phyloP scores from a whole-genome alignment of 1,139 yeast species.

The Saccharomycopsis phalli region DNA sequence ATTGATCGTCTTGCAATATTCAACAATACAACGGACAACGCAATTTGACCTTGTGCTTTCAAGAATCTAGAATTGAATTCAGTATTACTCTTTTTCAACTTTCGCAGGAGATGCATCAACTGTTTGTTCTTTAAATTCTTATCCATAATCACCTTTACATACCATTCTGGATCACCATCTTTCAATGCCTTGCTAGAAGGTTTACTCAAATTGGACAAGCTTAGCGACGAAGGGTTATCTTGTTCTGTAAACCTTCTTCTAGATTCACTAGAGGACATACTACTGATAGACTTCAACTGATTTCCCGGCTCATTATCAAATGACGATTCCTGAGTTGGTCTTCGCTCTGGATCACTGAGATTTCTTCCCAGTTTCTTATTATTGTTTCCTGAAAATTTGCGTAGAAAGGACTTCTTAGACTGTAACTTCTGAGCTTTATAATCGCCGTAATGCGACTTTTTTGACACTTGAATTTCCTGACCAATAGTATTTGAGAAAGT shows the following conservation, averaged over 20 bases:
- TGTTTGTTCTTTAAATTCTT: slow-evolving; percentile 13
- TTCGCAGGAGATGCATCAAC: slow-evolving; percentile 10
- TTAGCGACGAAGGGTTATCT: slow-evolving; percentile 14
- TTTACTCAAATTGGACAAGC: slow-evolving; percentile 6
- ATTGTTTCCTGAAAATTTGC: slow-evolving; percentile 13
- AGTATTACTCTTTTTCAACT: slow-evolving; percentile 8
- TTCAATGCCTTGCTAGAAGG: slow-evolving; percentile 5
- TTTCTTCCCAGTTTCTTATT: slow-evolving; percentile 1
- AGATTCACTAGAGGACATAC: slow-evolving; percentile 8
- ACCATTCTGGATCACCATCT: slow-evolving; percentile 20
- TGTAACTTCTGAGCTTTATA: slow-evolving; percentile 6
- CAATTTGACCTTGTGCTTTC: slow-evolving; percentile 18
- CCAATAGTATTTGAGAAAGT: slow-evolving; percentile 9
- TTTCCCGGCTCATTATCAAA: not conserved
- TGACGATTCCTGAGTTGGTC: too few species aligned
- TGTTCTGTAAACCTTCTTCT: not conserved
- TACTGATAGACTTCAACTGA: slow-evolving; percentile 5
- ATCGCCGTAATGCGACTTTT: not conserved
- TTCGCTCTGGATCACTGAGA: slow-evolving; percentile 4
- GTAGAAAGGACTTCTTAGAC: slow-evolving; percentile 17
- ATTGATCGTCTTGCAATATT: slow-evolving; percentile 15
- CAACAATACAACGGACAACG: slow-evolving; percentile 12
- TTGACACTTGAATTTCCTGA: slow-evolving; percentile 16
- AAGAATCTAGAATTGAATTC: slow-evolving; percentile 14
- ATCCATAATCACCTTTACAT: slow-evolving; percentile 17